These are phyloP conservation scores for Didymosphaeria variabile DNA, from an alignment of 2,329 filamentous ascomycete genomes.

Conservation along the genomic window DNA sequence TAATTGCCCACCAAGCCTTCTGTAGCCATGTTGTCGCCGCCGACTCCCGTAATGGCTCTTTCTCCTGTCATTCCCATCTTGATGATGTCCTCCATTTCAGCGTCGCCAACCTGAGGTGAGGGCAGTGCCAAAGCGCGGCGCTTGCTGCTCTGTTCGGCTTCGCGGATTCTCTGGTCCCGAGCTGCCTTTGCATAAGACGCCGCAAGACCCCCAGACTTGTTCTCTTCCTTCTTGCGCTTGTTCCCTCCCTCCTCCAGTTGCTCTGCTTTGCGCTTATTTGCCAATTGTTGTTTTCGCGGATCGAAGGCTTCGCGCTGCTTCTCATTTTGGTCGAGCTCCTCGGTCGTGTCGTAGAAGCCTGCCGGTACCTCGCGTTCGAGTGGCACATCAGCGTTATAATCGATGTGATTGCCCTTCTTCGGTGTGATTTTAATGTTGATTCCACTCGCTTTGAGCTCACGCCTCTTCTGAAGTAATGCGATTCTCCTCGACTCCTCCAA, in stretches of 20 bases:
- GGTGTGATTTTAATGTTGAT: conserved; percentile 97
- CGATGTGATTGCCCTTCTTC: conserved; percentile 95
- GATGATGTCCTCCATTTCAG: conserved; percentile 94
- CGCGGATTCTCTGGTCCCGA: conserved; percentile 91
- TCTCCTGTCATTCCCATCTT: conserved; percentile 98
- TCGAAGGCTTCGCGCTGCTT: conserved; percentile 85
- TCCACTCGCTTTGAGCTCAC: conserved; percentile 95
- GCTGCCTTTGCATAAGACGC: conserved; percentile 92
- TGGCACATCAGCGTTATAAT: conserved; percentile 98
- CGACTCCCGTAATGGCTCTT: conserved; percentile 78
- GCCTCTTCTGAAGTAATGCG: conserved; percentile 90
- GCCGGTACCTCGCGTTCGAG: conserved; percentile 91
- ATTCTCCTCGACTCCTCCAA: conserved; percentile 92
- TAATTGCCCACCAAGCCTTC: conserved; percentile 89
- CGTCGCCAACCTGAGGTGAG: conserved; percentile 88
- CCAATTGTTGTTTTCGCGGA: conserved; percentile 88
- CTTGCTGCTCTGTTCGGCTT: conserved; percentile 97
- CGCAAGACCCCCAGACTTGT: conserved; percentile 75
- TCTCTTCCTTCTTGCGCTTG: conserved; percentile 90
- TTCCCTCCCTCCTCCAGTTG: conserved; percentile 81
- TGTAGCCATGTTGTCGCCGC: conserved; percentile 84
- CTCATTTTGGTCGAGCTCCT: conserved; percentile 84
- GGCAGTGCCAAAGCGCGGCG: conserved; percentile 83
- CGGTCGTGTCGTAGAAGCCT: conserved; percentile 92
- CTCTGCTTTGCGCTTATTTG: conserved; percentile 92